phyloP scores from a whole-genome alignment of 306 rosid species.

The Vigna unguiculata region DNA sequence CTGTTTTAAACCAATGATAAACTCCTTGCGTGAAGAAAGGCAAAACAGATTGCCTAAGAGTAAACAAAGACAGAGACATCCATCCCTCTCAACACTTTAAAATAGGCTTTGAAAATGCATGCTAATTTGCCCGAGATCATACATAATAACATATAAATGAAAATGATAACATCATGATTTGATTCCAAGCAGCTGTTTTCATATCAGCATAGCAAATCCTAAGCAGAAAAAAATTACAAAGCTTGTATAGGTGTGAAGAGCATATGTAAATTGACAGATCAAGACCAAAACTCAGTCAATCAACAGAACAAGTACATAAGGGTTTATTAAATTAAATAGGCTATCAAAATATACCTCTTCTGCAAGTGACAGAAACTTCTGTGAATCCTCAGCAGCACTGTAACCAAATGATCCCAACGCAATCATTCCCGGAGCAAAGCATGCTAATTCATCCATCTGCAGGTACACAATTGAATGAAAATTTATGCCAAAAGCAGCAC shows the following conservation, averaged over 20 bases:
- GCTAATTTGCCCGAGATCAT: conserved; percentile 11
- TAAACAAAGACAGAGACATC: conserved; percentile 4
- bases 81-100: neutral
- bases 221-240: conserved; percentile 1
- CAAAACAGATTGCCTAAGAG: conserved; percentile 17
- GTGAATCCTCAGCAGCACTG: conserved; percentile 77
- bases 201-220: neutral
- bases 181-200: conserved; percentile 9
- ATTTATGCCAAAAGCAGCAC: conserved; percentile 26
- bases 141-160: neutral
- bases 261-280: conserved; percentile 8
- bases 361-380: conserved; percentile 79
- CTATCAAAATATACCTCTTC: conserved; percentile 75
- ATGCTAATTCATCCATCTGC: conserved; percentile 99
- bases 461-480: conserved; percentile 40
- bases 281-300: conserved; percentile 28
- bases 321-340: neutral
- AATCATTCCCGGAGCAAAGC: conserved; percentile 99
- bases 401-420: conserved; percentile 94
- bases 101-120: conserved; percentile 29
- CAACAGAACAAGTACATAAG: conserved; percentile 23
- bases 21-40: conserved; percentile 10
- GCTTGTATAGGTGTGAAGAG: conserved; percentile 20
- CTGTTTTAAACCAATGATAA: conserved; percentile 22
- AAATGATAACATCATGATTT: conserved; percentile 4